These are phyloP conservation scores for Vitrella brassicaformis DNA, from an alignment of 73 alveolate genomes.

Conservation along the genomic window DNA sequence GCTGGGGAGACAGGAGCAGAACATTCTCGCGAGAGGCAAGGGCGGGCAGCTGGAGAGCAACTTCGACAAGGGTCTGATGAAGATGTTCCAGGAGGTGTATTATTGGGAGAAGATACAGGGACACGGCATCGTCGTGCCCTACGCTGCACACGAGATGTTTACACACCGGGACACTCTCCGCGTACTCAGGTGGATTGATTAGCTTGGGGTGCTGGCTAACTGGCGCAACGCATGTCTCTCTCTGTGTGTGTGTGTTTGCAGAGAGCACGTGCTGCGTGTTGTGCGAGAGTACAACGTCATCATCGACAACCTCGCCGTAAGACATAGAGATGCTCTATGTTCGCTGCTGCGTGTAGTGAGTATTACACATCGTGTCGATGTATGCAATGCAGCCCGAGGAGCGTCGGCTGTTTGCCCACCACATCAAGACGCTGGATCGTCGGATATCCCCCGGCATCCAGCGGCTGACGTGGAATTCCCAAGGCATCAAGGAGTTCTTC, in stretches of 20 bases:
- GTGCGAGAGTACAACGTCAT: constrained; percentile 65
- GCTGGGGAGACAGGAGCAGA: neutral
- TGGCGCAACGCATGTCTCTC: too few relatives aligned
- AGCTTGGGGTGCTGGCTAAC: too few relatives aligned
- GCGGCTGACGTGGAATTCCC: neutral
- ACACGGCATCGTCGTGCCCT: constrained; percentile 48
- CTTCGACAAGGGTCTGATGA: constrained; percentile 57
- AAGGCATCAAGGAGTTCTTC: constrained; percentile 36
- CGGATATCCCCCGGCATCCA: constrained; percentile 25
- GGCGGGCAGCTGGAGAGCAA: constrained; percentile 54
- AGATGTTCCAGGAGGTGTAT: constrained; percentile 56
- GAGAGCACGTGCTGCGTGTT: constrained; percentile 63
- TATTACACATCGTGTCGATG: too few relatives aligned
- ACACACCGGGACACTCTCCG: constrained; percentile 54
- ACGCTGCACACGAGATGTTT: constrained; percentile 24
- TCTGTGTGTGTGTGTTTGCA: too few relatives aligned
- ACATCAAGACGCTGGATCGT: constrained; percentile 32
- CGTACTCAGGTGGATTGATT: constrained; percentile 50
- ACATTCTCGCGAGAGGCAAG: constrained; percentile 1
- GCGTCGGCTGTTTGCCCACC: constrained; percentile 28
- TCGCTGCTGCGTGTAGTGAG: too few relatives aligned
- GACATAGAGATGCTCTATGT: too few relatives aligned
- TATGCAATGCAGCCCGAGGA: too few relatives aligned
- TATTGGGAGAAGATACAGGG: constrained; percentile 68
- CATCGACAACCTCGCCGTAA: constrained; percentile 33